Conservation (phyloP, 2,329 filamentous ascomycete genomes). For the Nakataea oryzae region DNA sequence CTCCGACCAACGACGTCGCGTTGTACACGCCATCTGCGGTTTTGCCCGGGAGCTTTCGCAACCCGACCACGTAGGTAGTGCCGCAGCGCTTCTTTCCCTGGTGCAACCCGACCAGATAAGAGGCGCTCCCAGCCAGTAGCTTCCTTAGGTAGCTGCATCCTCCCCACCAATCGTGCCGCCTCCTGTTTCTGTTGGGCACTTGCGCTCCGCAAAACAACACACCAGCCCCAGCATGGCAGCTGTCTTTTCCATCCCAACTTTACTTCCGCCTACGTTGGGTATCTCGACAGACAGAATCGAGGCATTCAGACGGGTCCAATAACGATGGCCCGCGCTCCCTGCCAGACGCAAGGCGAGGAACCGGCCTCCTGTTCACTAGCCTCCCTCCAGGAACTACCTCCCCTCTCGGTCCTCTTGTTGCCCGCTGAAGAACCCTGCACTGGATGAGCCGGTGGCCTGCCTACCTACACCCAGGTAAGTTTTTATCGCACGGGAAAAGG, state of each 20-base stretch:
- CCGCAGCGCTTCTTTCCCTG: not conserved
- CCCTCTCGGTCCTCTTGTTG: not conserved
- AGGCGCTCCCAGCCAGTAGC: not conserved
- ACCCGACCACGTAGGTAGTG: not conserved
- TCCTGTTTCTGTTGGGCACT: not conserved
- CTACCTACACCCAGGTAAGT: no score
- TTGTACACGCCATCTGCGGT: not conserved
- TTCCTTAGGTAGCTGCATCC: no score
- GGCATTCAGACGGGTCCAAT: no score
- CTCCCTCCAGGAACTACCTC: not conserved
- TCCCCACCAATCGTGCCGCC: no score
- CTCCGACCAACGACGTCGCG: not conserved
- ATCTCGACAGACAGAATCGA: no score
- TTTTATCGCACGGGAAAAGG: no score
- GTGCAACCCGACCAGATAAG: not conserved
- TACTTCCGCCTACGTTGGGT: no score
- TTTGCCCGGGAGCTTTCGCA: not conserved
- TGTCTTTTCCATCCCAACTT: not conserved
- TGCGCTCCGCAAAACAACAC: not conserved
- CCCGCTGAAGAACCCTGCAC: not conserved
- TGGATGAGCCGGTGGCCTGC: not conserved
- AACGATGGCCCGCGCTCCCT: no score
- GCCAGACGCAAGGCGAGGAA: not conserved
- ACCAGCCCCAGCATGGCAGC: no score
- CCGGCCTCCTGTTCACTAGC: no score